Evolutionary conservation across 148 eudicot species (phyloP).

Genomic region (Camellia japonica): DNA sequence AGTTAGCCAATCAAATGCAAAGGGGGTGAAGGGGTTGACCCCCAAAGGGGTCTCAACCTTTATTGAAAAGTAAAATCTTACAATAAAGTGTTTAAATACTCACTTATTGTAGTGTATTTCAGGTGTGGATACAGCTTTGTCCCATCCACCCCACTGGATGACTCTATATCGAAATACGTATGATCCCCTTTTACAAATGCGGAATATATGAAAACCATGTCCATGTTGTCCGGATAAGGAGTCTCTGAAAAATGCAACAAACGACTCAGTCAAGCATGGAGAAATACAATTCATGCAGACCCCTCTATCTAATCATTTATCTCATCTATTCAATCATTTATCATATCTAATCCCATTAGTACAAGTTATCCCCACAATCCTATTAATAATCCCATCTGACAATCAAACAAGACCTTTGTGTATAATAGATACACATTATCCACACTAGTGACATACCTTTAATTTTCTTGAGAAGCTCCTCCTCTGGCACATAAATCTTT

Average conservation of each 20-base stretch:
- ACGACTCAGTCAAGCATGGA: neutral
- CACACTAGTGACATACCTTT: slow-evolving; percentile 44
- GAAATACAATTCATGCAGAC: neutral
- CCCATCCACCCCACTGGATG: slow-evolving; percentile 69
- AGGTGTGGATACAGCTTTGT: slow-evolving; percentile 61
- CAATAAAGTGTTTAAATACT: slow-evolving; percentile 52
- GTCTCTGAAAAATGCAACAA: slow-evolving; percentile 47
- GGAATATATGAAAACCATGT: slow-evolving; percentile 58
- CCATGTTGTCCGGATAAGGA: slow-evolving; percentile 60
- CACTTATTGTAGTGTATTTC: slow-evolving; percentile 53
- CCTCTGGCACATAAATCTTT: slow-evolving; percentile 50
- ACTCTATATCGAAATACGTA: slow-evolving; percentile 60
- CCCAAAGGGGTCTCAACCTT: no score
- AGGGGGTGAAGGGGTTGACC: no score
- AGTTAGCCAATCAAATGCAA: no score
- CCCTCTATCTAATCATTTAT: neutral
- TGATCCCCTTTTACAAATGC: slow-evolving; percentile 84
- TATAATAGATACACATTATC: neutral
- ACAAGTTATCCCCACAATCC: no score
- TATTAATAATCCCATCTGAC: no score
- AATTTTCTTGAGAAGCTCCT: slow-evolving; percentile 58
- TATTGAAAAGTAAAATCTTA: slow-evolving; percentile 1
- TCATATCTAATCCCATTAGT: no score
- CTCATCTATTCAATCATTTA: no score
- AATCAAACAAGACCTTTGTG: no score